Evolutionary conservation across 768 basidiomycete species (phyloP).

Genomic region (Lentinula lateritia): DNA sequence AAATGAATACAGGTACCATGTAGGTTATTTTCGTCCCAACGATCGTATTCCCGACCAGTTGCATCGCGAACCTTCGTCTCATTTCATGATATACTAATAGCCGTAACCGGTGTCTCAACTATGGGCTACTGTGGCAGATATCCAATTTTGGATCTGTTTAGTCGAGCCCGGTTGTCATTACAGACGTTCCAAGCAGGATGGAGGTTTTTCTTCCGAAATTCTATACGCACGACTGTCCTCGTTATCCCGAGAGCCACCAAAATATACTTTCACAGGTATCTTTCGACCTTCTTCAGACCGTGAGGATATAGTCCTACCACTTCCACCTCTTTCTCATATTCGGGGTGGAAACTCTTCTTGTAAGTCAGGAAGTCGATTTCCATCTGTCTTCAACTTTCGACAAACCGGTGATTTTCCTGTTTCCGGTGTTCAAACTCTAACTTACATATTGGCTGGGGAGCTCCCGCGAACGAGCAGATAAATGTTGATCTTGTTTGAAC

Average conservation of each 20-base stretch:
- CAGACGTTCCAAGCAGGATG: no score
- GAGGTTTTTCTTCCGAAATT: no score
- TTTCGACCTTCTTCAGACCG: neutral
- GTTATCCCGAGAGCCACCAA: no score
- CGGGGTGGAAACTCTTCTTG: neutral
- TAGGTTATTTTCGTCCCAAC: neutral
- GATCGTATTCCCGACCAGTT: neutral
- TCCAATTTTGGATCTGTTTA: no score
- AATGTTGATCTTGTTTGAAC: slow-evolving; percentile 1
- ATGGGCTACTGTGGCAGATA: no score
- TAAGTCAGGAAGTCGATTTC: neutral
- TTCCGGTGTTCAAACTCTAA: neutral
- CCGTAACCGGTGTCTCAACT: no score
- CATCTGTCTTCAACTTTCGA: neutral
- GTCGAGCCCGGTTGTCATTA: no score
- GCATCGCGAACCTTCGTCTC: neutral
- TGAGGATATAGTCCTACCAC: neutral
- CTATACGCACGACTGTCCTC: no score
- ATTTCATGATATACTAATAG: neutral
- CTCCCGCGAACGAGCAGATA: slow-evolving; percentile 1
- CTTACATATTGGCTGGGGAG: neutral
- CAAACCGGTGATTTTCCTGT: neutral
- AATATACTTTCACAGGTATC: neutral
- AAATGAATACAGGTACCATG: neutral
- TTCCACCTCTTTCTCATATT: neutral